Evolutionary conservation across 2,329 filamentous ascomycete species (phyloP).

Genomic region (Rutstroemia sydowiana): DNA sequence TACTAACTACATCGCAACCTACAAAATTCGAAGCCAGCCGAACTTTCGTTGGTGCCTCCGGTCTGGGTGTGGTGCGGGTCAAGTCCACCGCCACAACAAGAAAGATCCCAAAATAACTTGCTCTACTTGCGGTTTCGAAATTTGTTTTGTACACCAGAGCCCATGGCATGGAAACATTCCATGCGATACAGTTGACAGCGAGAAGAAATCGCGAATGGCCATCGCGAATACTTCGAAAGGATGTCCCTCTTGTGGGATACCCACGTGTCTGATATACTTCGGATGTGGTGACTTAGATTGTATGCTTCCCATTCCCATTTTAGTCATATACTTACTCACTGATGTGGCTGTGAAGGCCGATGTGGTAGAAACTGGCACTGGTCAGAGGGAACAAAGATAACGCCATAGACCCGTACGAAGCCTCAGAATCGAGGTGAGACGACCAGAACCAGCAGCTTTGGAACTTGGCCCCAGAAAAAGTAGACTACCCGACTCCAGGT

Average conservation of each 20-base stretch:
- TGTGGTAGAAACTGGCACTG: background rate
- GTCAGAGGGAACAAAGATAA: background rate
- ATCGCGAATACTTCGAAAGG: background rate
- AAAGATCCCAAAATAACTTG: background rate
- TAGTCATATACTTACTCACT: background rate
- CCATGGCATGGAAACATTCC: background rate
- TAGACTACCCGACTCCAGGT: too few relatives aligned
- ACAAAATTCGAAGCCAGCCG: background rate
- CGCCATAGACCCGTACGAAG: too few relatives aligned
- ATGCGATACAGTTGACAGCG: background rate
- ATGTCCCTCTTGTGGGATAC: background rate
- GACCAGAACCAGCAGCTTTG: too few relatives aligned
- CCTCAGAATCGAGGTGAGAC: too few relatives aligned
- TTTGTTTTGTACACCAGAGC: background rate
- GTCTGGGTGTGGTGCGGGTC: background rate
- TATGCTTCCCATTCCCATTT: too few relatives aligned
- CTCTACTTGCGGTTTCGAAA: background rate
- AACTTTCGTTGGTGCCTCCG: conserved; percentile 2
- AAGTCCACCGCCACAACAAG: background rate
- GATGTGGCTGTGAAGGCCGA: background rate
- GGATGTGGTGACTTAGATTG: too few relatives aligned
- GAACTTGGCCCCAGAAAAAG: too few relatives aligned
- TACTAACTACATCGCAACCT: background rate
- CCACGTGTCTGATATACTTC: background rate
- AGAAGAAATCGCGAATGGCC: background rate